These are phyloP conservation scores for Capsicum pubescens DNA, from an alignment of 257 asterid species.

Conservation along the genomic window DNA sequence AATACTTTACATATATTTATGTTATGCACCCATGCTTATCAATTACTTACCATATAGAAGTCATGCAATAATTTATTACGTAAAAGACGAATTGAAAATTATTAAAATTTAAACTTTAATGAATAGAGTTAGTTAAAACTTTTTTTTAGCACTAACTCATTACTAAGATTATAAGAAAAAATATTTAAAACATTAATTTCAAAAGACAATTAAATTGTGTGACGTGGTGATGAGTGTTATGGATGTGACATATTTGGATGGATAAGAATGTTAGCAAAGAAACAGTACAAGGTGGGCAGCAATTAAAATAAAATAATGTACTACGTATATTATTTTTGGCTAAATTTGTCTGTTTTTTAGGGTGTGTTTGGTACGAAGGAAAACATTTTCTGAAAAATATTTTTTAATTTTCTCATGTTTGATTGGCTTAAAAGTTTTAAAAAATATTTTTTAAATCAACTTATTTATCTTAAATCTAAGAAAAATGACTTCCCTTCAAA, in stretches of 20 bases:
- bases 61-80: background rate
- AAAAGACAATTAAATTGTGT: background rate
- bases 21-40: background rate
- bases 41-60: background rate
- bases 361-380: too few relatives aligned
- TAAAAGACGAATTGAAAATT: too few relatives aligned
- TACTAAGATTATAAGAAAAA: background rate
- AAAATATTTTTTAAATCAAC: too few relatives aligned
- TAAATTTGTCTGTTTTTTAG: background rate
- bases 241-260: background rate
- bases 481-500: too few relatives aligned
- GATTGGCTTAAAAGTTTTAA: too few relatives aligned
- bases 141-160: too few relatives aligned
- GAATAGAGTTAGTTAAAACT: too few relatives aligned
- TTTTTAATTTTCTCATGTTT: too few relatives aligned
- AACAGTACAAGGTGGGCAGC: background rate
- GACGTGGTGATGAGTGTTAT: conserved; percentile 20
- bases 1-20: background rate
- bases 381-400: too few relatives aligned
- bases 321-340: background rate
- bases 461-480: too few relatives aligned
- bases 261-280: background rate
- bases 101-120: too few relatives aligned
- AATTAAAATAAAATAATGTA: background rate
- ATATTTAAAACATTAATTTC: background rate